Base-by-base conservation (phyloP, 331 rosid genomes). In the Arachis monticola region DNA sequence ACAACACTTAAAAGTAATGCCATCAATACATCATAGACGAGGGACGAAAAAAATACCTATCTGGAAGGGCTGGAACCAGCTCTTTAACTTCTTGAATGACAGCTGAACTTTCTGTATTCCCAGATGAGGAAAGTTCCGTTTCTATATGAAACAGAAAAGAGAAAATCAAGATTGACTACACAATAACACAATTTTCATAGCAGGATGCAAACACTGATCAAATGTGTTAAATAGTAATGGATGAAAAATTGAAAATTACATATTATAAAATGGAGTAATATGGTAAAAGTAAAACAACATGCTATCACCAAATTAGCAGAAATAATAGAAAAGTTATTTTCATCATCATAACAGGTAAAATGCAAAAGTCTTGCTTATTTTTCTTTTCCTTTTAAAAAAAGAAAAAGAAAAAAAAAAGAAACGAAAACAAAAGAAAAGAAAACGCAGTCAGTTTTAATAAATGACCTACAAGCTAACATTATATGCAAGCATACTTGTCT, bases 401-500 rank as follows among this genome's bases (percentile, higher is more conserved):
- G 22, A 17, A 17, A 17, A 17, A 17, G 22, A 17, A 17, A 17
- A 17, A 17, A 17, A 17, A 17, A 17, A 17, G 22, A 17, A 17
- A 17, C 22, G 22, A 41, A 4, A 41, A 41, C 4, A 41, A 41
- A 41, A 17, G 22, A 17, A 17, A 17, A 17, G 22, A 17, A 35
- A 44, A 8, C 5, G 69, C 11, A 69, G 17, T 80, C 66, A 74
- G 3, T 64, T 59, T 38, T 3, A 7, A 67, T 82, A 90, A 17
- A 64, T 61, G 88, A 74, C 93, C 96, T 53, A 87, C 59, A 64
- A 92, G 79, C 30, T 27, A 27, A 27, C 30, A 74, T 88, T 85
- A 84, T 87, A 84, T 47, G 92, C 86, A 76, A 83, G 67, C 88
- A 87, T 75, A 70, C 97, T 85, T 14, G 96, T 86, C 84, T 87